These are phyloP conservation scores for Mortierella polycephala DNA, from an alignment of 371 early-diverging fungal genomes.

Conservation along the genomic window DNA sequence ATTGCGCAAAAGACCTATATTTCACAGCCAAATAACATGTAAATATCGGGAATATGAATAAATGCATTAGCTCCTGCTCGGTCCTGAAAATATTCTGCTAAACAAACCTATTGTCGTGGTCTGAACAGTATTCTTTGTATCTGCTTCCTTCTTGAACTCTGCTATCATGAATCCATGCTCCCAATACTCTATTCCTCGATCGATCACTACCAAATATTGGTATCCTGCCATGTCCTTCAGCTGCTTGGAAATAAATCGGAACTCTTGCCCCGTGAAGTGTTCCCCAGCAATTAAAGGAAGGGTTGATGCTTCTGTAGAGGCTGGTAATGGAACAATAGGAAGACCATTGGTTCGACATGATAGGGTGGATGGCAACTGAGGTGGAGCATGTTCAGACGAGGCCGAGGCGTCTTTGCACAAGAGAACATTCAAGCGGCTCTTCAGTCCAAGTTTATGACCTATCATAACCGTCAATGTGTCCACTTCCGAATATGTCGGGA, in stretches of 20 bases:
- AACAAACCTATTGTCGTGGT: slow-evolving; percentile 58
- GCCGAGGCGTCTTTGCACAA: slow-evolving; percentile 52
- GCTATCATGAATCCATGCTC: slow-evolving; percentile 58
- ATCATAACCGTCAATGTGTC: slow-evolving; percentile 61
- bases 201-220: slow-evolving; percentile 60
- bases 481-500: slow-evolving; percentile 43
- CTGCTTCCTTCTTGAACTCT: slow-evolving; percentile 56
- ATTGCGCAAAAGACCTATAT: slow-evolving; percentile 31
- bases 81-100: too few relatives aligned
- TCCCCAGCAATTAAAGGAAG: slow-evolving; percentile 30
- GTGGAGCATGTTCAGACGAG: neutral
- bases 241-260: slow-evolving; percentile 8
- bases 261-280: slow-evolving; percentile 31
- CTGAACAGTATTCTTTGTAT: slow-evolving; percentile 45
- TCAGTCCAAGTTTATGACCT: slow-evolving; percentile 41
- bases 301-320: slow-evolving; percentile 52
- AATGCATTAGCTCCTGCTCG: too few relatives aligned
- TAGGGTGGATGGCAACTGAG: slow-evolving; percentile 10
- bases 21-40: neutral
- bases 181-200: slow-evolving; percentile 32
- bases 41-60: neutral
- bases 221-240: neutral
- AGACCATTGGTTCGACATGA: slow-evolving; percentile 23
- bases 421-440: slow-evolving; percentile 53
- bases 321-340: slow-evolving; percentile 50